Base-by-base conservation (phyloP, 768 basidiomycete genomes). In the Tulasnella sp. region DNA sequence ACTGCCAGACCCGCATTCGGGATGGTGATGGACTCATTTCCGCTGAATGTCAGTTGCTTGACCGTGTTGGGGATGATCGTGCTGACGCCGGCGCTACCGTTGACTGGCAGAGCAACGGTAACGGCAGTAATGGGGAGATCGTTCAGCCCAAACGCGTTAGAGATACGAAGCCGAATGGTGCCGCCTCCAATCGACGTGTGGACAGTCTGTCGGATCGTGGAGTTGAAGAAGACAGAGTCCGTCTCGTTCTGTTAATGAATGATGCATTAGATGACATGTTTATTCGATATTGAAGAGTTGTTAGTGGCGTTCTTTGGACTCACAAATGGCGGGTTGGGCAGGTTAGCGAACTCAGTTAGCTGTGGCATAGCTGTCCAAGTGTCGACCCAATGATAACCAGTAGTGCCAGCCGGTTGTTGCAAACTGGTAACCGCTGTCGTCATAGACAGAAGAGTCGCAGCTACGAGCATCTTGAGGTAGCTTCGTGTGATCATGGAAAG, bases 121-220 rank as follows among this genome's bases (percentile, higher is more conserved):
- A 71, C 75, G 2, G 72, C 71, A n/a, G 74, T 75, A 55, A 78
- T 76, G 41, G 71, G 70, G 12, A 78, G 68, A 54, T 72, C 68
- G 30, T 70, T 72, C 1, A 66, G 64, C 2, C 77, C 77, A 59
- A 80, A 80, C 12, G 69, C 73, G 64, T 80, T 80, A 52, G 76
- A 77, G 54, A 80, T 68, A 29, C 74, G 72, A 19, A 80, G 49
- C 25, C 77, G 74, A 60, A 78, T 73, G 24, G 70, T 68, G 8
- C 68, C 60, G 15, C 70, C 73, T 21, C 70, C 73, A 51, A 74
- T 64, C 5, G 75, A 72, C 60, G 74, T 70, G 58, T 75, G 75
- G 3, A 80, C 62, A 2, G 77, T 78, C 64, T 78, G 77, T 0
- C 78, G 75, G 60, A 80, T 70, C 17, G 77, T 78, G 11, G 73